Conservation (phyloP, 2,329 filamentous ascomycete genomes). For the Apiospora pterosperma region DNA sequence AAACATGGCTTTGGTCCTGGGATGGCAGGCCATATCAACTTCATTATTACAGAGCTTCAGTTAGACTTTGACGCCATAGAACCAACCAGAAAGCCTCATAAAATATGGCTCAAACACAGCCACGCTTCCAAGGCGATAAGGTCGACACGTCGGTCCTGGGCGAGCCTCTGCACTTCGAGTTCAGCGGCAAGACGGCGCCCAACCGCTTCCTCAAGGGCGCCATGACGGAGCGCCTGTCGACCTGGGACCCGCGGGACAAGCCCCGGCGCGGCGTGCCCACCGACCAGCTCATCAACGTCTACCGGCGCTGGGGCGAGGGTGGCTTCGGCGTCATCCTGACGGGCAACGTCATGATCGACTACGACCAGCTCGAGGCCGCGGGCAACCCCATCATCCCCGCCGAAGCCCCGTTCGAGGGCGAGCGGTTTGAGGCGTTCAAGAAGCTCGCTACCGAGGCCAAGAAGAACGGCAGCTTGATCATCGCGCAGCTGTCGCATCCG, state of each 20-base stretch:
- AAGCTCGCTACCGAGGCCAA: conserved; percentile 47
- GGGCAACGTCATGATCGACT: conserved; percentile 60
- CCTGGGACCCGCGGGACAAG: conserved; percentile 49
- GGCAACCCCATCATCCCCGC: conserved; percentile 54
- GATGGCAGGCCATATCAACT: not conserved
- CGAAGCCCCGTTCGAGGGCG: conserved; percentile 43
- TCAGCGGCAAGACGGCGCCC: conserved; percentile 46
- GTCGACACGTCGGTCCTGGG: conserved; percentile 26
- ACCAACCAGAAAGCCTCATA: not conserved
- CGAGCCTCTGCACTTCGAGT: conserved; percentile 34
- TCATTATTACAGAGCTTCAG: not conserved
- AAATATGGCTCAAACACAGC: not conserved
- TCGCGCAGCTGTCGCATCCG: conserved; percentile 61
- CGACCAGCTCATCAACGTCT: conserved; percentile 38
- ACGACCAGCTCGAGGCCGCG: conserved; percentile 50
- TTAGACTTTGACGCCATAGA: not conserved
- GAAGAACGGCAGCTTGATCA: conserved; percentile 50
- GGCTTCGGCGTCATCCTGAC: conserved; percentile 50
- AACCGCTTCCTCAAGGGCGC: conserved; percentile 59
- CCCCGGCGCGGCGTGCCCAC: conserved; percentile 34
- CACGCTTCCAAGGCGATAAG: not conserved
- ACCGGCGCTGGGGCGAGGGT: conserved; percentile 55
- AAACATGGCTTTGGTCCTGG: not conserved
- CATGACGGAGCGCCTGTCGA: conserved; percentile 57
- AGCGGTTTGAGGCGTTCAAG: conserved; percentile 53